Base-by-base conservation (phyloP, 192 early-diverging fungal species). In the Coemansia sp. region DNA sequence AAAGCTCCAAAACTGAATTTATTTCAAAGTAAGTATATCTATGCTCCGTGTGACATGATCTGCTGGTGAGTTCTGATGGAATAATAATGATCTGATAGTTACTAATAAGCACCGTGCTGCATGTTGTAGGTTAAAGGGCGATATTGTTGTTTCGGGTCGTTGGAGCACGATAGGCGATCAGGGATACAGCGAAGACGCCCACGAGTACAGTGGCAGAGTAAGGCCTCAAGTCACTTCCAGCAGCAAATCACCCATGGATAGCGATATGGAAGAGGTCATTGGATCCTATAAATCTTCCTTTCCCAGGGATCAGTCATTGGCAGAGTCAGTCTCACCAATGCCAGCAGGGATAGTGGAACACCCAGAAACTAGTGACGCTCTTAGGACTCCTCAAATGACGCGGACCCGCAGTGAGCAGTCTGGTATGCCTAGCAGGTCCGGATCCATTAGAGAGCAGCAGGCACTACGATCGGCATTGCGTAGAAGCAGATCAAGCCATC, bases 91-190 rank as follows among this genome's bases (percentile, higher is more conserved):
- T 32, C 2, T 2, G 4, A 32, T 32, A 32, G 32, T 32, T 32
- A 32, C 32, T 32, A 32, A 32, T 32, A 32, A 32, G 32, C 32
- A 32, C 6, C 9, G 42, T 19, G 6, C 6, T 46, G 13, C n/a
- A 8, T 32, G 9, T 52, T 66, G 18, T 80, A 80, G 78, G 15
- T 32, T 80, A 8, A 75, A 68, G 40, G 78, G 70, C 19, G 70
- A 71, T 54, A 66, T 80, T 10, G 69, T 76, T 16, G 63, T 80
- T 49, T 68, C 69, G 7, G 67, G 55, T 19, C 56, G 67, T 8
- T 80, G 78, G 78, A 69, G 73, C 22, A 67, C 76, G 61, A 58
- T 78, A 12, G 74, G 69, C 55, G 54, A 56, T 26, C 56, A 66
- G 51, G 46, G 32, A 51, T 2, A 15, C 41, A 11, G 41, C 63